Evolutionary conservation across 2,329 filamentous ascomycete genomes (phyloP).

Genomic region (Sarocladium kiliense): DNA sequence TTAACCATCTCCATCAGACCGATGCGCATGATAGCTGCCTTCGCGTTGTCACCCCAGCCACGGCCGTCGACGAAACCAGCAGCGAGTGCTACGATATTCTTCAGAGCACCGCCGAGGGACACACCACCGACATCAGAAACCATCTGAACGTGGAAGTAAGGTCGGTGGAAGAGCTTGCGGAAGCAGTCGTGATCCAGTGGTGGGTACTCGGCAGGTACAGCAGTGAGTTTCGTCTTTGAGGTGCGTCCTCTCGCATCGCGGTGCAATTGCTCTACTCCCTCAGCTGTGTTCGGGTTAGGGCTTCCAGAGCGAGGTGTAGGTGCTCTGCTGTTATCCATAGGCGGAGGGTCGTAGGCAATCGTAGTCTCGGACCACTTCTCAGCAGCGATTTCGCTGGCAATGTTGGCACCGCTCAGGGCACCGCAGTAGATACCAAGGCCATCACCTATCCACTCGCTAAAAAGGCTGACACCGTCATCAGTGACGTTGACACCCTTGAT

Average conservation of each 20-base stretch:
- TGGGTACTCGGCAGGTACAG: conserved; percentile 77
- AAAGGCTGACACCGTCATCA: conserved; percentile 78
- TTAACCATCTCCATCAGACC: conserved; percentile 94
- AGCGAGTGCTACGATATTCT: conserved; percentile 93
- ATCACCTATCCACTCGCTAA: conserved; percentile 91
- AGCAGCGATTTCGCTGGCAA: conserved; percentile 87
- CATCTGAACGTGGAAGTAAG: conserved; percentile 95
- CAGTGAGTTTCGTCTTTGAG: conserved; percentile 65
- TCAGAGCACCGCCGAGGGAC: conserved; percentile 87
- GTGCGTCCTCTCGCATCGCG: conserved; percentile 63
- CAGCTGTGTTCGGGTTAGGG: conserved; percentile 43
- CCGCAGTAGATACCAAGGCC: conserved; percentile 94
- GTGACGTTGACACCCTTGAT: conserved; percentile 97
- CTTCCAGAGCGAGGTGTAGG: conserved; percentile 48
- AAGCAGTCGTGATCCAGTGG: conserved; percentile 80
- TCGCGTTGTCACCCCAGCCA: conserved; percentile 97
- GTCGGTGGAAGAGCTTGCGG: conserved; percentile 84
- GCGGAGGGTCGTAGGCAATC: conserved; percentile 89
- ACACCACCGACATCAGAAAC: conserved; percentile 95
- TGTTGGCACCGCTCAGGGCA: conserved; percentile 91
- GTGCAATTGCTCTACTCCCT: conserved; percentile 54
- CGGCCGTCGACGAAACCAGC: conserved; percentile 93
- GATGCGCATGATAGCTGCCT: conserved; percentile 97
- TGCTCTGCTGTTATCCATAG: conserved; percentile 71
- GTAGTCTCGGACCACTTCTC: conserved; percentile 98